phyloP scores from a whole-genome alignment of 768 basidiomycete species.

The Suillus paluster region DNA sequence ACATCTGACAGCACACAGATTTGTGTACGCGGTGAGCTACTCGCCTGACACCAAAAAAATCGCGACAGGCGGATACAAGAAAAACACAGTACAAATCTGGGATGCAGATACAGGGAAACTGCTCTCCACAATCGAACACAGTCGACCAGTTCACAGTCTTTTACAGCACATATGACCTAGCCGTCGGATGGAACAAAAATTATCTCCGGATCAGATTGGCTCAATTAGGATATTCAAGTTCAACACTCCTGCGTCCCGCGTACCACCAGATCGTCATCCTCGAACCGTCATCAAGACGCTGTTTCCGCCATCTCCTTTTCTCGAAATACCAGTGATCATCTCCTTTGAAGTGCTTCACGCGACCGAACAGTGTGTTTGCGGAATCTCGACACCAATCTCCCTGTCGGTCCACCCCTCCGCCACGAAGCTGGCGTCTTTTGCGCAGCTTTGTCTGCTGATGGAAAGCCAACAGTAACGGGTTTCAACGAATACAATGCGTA shows the following conservation, averaged over 20 bases:
- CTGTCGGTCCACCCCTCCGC: constrained; percentile 1
- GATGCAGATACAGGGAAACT: neutral
- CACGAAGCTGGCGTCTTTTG: neutral
- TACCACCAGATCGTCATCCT: neutral
- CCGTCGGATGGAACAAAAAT: too few relatives aligned
- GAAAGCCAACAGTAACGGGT: neutral
- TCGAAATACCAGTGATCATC: neutral
- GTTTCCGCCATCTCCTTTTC: neutral
- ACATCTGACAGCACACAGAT: neutral
- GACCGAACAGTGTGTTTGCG: neutral
- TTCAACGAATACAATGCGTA: neutral
- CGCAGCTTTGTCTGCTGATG: neutral
- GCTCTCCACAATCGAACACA: constrained; percentile 1
- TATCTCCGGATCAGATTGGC: too few relatives aligned
- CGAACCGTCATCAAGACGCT: neutral
- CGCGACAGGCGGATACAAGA: neutral
- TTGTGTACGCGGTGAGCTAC: neutral
- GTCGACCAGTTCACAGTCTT: too few relatives aligned
- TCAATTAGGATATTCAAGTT: neutral
- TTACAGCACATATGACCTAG: too few relatives aligned
- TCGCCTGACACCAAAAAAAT: neutral
- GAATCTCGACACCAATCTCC: neutral
- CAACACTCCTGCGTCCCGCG: too few relatives aligned
- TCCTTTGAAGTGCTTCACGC: neutral
- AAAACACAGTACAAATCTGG: neutral